Evolutionary conservation across 495 filamentous ascomycete species (phyloP), one percentile per base, ranked within the genome.

Genomic region (Aspergillus baeticus): DNA sequence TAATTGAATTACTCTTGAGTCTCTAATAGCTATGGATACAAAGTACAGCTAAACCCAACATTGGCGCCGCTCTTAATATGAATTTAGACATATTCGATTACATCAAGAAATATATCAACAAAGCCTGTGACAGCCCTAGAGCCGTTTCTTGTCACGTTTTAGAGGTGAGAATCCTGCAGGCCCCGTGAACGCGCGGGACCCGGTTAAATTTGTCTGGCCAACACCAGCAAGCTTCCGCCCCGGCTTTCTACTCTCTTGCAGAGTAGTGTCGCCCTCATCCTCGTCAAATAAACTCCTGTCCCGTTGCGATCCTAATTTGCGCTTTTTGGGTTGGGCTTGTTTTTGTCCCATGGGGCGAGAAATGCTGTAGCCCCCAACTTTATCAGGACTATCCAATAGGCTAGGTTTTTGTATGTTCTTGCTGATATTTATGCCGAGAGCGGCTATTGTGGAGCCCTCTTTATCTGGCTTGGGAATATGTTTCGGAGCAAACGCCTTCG

Each of bases 281-380:
- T 88, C 90, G 43, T 92, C 89, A 62, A 94, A 88, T 15, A 94
- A 59, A 23, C 80, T 89, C 67, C 83, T 87, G 36, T 82, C 81
- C 6, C 78, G 70, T 36, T 77, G 79, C 17, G 74, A 76, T 11
- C 84, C 83, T 13, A 91, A 81, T 68, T 90, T 94, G 37, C 87
- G 81, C 74, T 89, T 92, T 76, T 88, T 92, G 59, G 82, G 81
- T 74, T 84, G 88, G 1, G 75, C 72, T 53, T 76, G 78, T 7
- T 70, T 71, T 54, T 81, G 80, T 10, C 64, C 54, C 11, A 52
- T 13, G 18, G 10, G 43, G 34, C 7, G 46, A 51, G 35, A 42
- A 11, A 23, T 18, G 39, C 18, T 38, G 21, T 21, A 15, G 10
- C 43, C 41, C 18, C 52, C 44, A 18, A 22, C 26, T n/a, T 42